A percentile compares a stretch with the other conserved stretches of the same genome.
phyloP scores from a whole-genome alignment of 1,139 yeast species.

The Lodderomyces oxycetoniae region DNA sequence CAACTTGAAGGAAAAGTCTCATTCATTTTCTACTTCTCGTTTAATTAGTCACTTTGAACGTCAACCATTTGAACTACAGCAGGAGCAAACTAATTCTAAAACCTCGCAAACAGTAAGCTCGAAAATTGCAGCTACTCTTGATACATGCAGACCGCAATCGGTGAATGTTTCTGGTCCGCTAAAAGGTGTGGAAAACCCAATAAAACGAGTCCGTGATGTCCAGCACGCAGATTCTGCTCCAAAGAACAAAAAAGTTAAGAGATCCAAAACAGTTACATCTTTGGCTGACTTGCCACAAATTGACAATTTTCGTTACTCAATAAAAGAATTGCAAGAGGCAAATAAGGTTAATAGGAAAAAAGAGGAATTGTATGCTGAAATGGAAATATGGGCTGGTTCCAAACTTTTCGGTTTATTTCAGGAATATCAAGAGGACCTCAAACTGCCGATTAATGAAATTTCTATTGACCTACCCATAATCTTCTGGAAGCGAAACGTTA shows the following conservation, averaged over 20 bases:
- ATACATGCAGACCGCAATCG: not conserved
- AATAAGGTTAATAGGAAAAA: conserved; percentile 47
- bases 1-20: not conserved
- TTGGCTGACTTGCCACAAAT: conserved; percentile 7
- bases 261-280: conserved; percentile 9
- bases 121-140: no score
- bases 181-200: conserved; percentile 2
- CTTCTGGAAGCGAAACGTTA: conserved; percentile 33
- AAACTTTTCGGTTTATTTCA: conserved; percentile 6
- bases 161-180: not conserved
- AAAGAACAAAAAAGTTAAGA: conserved; percentile 5
- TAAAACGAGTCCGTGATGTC: conserved; percentile 9
- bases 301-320: conserved; percentile 15
- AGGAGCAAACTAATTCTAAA: no score
- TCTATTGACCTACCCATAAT: conserved; percentile 24
- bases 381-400: conserved; percentile 35
- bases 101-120: no score
- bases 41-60: not conserved
- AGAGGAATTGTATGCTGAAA: conserved; percentile 47
- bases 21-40: not conserved
- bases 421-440: conserved; percentile 5
- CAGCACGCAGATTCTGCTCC: conserved; percentile 5
- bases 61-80: not conserved
- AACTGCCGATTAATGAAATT: conserved; percentile 5
- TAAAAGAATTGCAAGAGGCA: conserved; percentile 41